Evolutionary conservation across 352 stramenopile species (phyloP), one percentile per base, ranked within the genome.

Genomic region (Plasmopara muralis): DNA sequence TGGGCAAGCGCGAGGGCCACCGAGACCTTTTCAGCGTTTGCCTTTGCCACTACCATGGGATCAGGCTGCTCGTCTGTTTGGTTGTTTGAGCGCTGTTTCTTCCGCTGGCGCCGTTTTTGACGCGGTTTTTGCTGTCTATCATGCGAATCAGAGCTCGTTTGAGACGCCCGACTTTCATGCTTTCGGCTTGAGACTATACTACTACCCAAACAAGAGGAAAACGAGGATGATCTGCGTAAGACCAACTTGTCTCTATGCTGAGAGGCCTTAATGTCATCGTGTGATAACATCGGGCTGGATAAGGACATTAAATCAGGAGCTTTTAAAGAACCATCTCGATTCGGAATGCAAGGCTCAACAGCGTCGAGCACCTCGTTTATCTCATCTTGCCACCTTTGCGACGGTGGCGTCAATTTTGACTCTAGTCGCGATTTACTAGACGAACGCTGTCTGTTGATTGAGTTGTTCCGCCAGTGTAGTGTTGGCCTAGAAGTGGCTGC

Each of bases 1-100:
- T 81, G 62, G 12, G 71, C 66, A 8, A 71, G 40, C 0, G 37
- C 47, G 1, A 81, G n/a, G 0, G 68, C 65, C n/a, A 57, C 58
- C 2, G 60, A 62, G 7, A 81, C 49, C 20, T 73, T 77, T n/a
- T 62, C 55, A 1, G 59, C 62, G 34, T 64, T 78, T 16, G 43
- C 43, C 14, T 62, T 57, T 12, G 41, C 55, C 16, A 63, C 9
- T 28, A 41, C 34, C 14, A 63, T 62, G 1, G 48, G 57, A 14
- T 57, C 28, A 14, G 59, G 30, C 47, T 40, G 34, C 14, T 51
- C 28, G 37, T 49, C 62, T 41, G 53, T 62, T 31, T 66, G 59
- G 35, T 66, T 66, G n/a, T 31, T 43, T 35, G 53, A 51, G 31
- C 44, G 44, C 20, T 62, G 60, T 29, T 64, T 68, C 46, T 50